Base-by-base conservation (phyloP, 2,329 filamentous ascomycete genomes). In the Aspergillus sp. region DNA sequence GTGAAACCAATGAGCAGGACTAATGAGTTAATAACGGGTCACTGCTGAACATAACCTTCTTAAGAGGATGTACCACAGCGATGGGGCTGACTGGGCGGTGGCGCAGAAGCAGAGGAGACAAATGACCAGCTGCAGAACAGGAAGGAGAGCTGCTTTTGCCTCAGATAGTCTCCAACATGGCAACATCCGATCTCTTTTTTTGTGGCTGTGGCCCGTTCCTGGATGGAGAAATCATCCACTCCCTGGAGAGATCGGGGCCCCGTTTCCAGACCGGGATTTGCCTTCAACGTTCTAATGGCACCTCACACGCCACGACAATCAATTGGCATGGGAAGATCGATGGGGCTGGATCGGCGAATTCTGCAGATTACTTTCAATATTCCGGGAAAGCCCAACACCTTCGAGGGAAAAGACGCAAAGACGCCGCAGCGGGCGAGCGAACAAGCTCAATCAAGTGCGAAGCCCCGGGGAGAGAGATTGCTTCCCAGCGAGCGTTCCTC, bases 211-310 rank as follows among this genome's bases (percentile, higher is more conserved):
- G 47, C 44, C 55, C 43, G 40, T 56, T 53, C 56, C 48, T 48
- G 45, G 45, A 46, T 59, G 46, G 50, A 51, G 52, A 33, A 40
- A n/a, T 17, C 45, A 55, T 52, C 57, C 57, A 59, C 56, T 52
- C 33, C 11, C 35, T 39, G 33, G 14, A 25, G 46, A 46, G 41
- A 56, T 51, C 17, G 43, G 55, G 25, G 41, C 40, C 41, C 27
- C 48, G 40, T 37, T 52, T 48, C 44, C 41, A 47, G 31, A 19
- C 37, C 19, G 33, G 43, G 41, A 15, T 48, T 52, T 44, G 19
- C n/a, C 33, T 46, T 37, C 54, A 57, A 52, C 47, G 48, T 47
- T 35, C 17, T 27, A 50, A 48, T 25, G 17, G 47, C 21, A 39
- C 35, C 39, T 55, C 56, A 47, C 56, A 47, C 40, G 46, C 40